Percentiles rank a stretch among this genome's conserved stretches.
These are phyloP conservation scores for Fusarium sp. DNA, from an alignment of 2,329 filamentous ascomycete genomes.

Conservation along the genomic window DNA sequence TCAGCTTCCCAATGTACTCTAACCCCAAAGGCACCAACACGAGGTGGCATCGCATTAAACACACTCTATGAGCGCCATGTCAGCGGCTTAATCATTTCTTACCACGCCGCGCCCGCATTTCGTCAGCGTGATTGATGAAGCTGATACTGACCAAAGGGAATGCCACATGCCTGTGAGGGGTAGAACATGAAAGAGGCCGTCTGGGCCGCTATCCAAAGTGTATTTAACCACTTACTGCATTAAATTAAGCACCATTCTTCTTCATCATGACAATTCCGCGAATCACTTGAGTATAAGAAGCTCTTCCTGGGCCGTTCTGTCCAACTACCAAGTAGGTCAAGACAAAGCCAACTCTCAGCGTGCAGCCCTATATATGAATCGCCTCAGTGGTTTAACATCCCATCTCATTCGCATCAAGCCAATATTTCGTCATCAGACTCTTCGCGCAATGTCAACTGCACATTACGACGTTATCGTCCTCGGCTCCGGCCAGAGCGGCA, in stretches of 20 bases:
- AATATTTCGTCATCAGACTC: background rate
- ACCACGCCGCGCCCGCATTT: conserved; percentile 24
- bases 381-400: background rate
- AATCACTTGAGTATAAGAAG: conserved; percentile 11
- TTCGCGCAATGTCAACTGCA: conserved; percentile 35
- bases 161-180: conserved; percentile 43
- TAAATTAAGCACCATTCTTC: conserved; percentile 14
- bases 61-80: conserved; percentile 12
- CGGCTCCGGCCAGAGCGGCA: conserved; percentile 68
- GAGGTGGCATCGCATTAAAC: background rate
- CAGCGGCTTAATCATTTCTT: conserved; percentile 42
- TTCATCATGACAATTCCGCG: background rate
- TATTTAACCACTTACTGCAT: conserved; percentile 22
- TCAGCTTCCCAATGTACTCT: too few species aligned
- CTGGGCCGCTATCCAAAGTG: conserved; percentile 9
- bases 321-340: background rate
- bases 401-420: background rate
- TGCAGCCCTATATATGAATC: conserved; percentile 25
- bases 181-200: conserved; percentile 20
- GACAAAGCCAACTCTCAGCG: background rate
- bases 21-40: background rate
- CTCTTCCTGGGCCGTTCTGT: background rate
- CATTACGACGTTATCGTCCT: conserved; percentile 60
- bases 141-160: conserved; percentile 8
- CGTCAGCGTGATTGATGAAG: conserved; percentile 43